A percentile compares a stretch with the other conserved stretches of the same genome.
phyloP scores from a whole-genome alignment of 495 filamentous ascomycete genomes.

The Penicillium egyptiacum region DNA sequence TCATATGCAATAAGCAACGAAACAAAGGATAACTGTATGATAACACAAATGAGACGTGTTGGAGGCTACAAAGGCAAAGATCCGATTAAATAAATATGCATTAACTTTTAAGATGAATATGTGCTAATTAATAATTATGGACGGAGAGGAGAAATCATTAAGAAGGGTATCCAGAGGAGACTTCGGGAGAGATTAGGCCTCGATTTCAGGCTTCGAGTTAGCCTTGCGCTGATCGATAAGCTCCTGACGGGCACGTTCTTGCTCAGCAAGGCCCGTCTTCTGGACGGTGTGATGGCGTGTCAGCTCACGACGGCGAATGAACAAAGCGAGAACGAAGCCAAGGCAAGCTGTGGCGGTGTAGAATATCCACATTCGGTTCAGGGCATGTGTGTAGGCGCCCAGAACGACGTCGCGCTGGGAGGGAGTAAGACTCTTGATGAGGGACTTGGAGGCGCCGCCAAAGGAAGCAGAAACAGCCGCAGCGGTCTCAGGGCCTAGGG shows the following conservation, averaged over 20 bases:
- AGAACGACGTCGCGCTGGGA: slow-evolving; percentile 50
- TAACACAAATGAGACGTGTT: not conserved
- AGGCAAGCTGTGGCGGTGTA: slow-evolving; percentile 56
- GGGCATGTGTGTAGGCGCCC: slow-evolving; percentile 53
- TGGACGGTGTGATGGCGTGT: slow-evolving; percentile 60
- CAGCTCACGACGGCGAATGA: slow-evolving; percentile 55
- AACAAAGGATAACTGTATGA: not conserved
- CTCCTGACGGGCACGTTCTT: slow-evolving; percentile 46
- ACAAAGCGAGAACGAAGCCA: slow-evolving; percentile 54
- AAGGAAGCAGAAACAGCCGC: slow-evolving; percentile 43
- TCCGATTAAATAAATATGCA: not conserved
- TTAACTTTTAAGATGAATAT: not conserved
- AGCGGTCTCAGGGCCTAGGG: slow-evolving; percentile 37
- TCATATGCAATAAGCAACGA: not conserved
- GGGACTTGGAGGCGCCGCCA: slow-evolving; percentile 58
- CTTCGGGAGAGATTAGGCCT: slow-evolving; percentile 25
- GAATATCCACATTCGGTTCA: slow-evolving; percentile 68
- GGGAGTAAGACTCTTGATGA: slow-evolving; percentile 52
- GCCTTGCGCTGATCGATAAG: slow-evolving; percentile 33
- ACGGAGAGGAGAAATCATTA: not conserved
- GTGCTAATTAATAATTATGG: not conserved
- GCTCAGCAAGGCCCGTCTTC: slow-evolving; percentile 61
- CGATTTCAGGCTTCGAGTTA: slow-evolving; percentile 25
- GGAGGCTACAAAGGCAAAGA: not conserved
- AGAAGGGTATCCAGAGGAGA: not conserved